Evolutionary conservation across 768 basidiomycete species (phyloP).

Genomic region (Clitopilus passeckerianus): DNA sequence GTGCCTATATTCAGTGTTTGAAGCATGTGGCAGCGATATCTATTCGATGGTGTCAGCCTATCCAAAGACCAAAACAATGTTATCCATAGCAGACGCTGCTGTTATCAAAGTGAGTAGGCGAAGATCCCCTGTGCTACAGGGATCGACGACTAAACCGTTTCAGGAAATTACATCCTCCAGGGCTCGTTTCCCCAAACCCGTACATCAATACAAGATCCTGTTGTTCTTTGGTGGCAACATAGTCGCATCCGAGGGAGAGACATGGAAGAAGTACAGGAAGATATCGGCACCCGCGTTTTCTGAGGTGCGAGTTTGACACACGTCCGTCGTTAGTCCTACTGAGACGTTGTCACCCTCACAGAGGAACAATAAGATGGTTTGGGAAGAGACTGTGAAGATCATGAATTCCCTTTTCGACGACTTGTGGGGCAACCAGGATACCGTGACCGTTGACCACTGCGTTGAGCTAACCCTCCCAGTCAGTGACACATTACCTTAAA

Average conservation of each 20-base stretch:
- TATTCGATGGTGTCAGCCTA: conserved; percentile 21
- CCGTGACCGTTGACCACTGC: conserved; percentile 38
- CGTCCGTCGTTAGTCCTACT: background rate
- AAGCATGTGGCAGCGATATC: conserved; percentile 28
- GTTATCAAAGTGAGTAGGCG: conserved; percentile 31
- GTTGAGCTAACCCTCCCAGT: conserved; percentile 53
- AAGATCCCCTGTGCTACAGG: background rate
- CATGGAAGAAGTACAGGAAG: conserved; percentile 64
- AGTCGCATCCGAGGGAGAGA: conserved; percentile 56
- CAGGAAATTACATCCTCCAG: conserved; percentile 48
- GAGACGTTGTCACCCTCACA: conserved; percentile 9
- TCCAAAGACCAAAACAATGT: conserved; percentile 5
- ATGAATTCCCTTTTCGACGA: conserved; percentile 38
- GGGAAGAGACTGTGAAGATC: conserved; percentile 39
- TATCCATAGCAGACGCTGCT: conserved; percentile 28
- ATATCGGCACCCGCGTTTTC: conserved; percentile 63
- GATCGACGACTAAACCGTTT: background rate
- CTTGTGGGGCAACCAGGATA: conserved; percentile 40
- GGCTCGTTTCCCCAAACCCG: conserved; percentile 53
- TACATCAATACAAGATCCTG: conserved; percentile 38
- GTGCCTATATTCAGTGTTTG: conserved; percentile 16
- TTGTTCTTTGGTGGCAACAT: conserved; percentile 56
- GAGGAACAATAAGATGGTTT: conserved; percentile 44
- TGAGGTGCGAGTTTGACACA: conserved; percentile 32
- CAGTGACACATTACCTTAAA: conserved; percentile 6